phyloP scores from a whole-genome alignment of 805 yeast species.

The Metschnikowia koreensis region DNA sequence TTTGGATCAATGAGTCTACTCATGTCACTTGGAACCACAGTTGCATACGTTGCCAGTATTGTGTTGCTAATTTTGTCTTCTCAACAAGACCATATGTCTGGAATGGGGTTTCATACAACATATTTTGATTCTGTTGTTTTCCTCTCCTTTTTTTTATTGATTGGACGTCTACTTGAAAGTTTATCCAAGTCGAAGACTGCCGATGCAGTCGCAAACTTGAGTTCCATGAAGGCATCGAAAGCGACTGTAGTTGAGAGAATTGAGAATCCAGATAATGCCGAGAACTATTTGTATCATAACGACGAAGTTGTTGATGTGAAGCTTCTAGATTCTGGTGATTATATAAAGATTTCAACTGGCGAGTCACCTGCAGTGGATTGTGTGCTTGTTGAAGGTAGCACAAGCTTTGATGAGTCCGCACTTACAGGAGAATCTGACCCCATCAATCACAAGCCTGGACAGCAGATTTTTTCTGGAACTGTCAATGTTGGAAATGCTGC shows the following conservation, averaged over 20 bases:
- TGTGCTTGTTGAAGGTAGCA: conserved; percentile 44
- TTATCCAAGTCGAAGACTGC: conserved; percentile 67
- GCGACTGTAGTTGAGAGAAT: conserved; percentile 43
- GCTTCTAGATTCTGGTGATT: conserved; percentile 52
- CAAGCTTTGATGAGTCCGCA: conserved; percentile 61
- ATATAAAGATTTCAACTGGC: conserved; percentile 48
- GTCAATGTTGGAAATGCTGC: conserved; percentile 58
- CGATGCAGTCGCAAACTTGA: conserved; percentile 55
- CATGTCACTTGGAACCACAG: conserved; percentile 70
- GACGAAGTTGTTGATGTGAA: conserved; percentile 40
- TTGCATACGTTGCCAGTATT: conserved; percentile 69
- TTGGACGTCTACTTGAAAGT: conserved; percentile 68
- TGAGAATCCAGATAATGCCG: conserved; percentile 18
- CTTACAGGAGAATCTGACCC: conserved; percentile 64
- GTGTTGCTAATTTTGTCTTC: conserved; percentile 52
- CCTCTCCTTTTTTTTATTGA: conserved; percentile 64
- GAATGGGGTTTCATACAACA: conserved; percentile 55
- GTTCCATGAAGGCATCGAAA: conserved; percentile 47
- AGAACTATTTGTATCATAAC: conserved; percentile 17
- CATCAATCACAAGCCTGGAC: conserved; percentile 55
- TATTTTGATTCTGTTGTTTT: conserved; percentile 81
- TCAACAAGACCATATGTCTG: conserved; percentile 15
- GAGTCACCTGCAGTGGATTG: conserved; percentile 63
- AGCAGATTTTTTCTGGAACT: conserved; percentile 71
- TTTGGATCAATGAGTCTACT: conserved; percentile 79